Percentiles rank a stretch among this genome's conserved stretches.
Conservation (phyloP, 768 basidiomycete genomes). For the Termitomyces sp. region DNA sequence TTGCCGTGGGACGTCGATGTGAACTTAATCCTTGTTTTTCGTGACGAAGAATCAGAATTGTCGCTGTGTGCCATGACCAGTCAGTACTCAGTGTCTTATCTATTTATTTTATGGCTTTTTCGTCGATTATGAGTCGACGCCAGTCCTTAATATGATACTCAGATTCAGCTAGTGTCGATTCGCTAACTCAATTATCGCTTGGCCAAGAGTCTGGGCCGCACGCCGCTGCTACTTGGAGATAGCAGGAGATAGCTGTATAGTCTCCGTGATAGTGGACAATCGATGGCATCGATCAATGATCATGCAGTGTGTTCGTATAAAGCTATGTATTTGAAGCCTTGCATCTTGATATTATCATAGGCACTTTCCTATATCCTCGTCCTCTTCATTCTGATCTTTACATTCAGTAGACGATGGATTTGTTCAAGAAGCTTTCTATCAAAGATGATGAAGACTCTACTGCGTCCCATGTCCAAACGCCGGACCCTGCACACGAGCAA, state of each 20-base stretch:
- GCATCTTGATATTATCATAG: neutral
- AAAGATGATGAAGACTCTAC: conserved; percentile 1
- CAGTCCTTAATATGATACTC: too few relatives aligned
- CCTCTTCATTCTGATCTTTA: neutral
- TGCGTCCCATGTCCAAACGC: neutral
- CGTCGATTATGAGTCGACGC: too few relatives aligned
- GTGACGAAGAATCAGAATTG: too few relatives aligned
- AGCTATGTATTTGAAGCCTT: neutral
- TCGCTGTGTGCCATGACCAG: too few relatives aligned
- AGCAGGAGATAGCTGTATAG: neutral
- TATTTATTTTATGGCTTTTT: too few relatives aligned
- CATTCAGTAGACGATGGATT: conserved; percentile 9
- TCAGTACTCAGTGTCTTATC: too few relatives aligned
- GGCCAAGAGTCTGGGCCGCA: neutral
- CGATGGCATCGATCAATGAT: conserved; percentile 13
- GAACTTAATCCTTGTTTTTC: too few relatives aligned
- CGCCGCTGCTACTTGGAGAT: neutral
- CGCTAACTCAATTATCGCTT: too few relatives aligned
- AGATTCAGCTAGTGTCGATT: too few relatives aligned
- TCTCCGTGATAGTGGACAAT: neutral
- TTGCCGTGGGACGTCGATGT: too few relatives aligned
- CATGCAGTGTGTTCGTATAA: neutral
- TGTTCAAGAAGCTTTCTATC: conserved; percentile 13
- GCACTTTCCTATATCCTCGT: neutral
- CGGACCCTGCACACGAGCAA: neutral